Conservation (phyloP, 2,329 filamentous ascomycete genomes). For the Paraphoma chrysanthemicola region DNA sequence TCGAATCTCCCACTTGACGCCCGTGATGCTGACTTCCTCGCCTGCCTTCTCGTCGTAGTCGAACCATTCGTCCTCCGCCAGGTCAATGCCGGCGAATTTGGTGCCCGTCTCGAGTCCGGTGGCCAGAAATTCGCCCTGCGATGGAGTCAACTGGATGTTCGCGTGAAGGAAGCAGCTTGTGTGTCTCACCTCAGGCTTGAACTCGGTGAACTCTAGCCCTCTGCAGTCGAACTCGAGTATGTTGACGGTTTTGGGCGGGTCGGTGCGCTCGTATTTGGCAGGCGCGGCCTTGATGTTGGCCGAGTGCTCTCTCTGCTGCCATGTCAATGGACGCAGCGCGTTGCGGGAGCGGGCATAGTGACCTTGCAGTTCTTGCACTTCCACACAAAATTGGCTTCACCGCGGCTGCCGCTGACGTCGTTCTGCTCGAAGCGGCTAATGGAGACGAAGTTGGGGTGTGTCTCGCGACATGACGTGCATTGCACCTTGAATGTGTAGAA, state of each 20-base stretch:
- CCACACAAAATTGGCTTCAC: constrained; percentile 99
- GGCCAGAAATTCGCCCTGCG: constrained; percentile 88
- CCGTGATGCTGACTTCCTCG: constrained; percentile 91
- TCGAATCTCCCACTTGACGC: constrained; percentile 84
- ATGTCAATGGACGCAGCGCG: constrained; percentile 5
- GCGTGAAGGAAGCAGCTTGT: background rate
- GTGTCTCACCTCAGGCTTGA: constrained; percentile 77
- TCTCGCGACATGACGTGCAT: constrained; percentile 96
- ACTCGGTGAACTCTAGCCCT: constrained; percentile 89
- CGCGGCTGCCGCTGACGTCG: constrained; percentile 89
- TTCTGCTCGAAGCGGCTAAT: constrained; percentile 90
- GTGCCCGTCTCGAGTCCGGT: constrained; percentile 81
- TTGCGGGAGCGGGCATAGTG: constrained; percentile 21
- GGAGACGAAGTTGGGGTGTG: constrained; percentile 83
- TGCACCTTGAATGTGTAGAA: constrained; percentile 98
- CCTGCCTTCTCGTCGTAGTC: constrained; percentile 95
- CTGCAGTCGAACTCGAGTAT: constrained; percentile 93
- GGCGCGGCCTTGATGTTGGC: constrained; percentile 82
- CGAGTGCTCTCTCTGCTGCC: constrained; percentile 77
- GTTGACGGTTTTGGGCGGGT: constrained; percentile 77
- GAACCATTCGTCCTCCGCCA: constrained; percentile 93
- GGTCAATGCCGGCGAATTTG: constrained; percentile 81
- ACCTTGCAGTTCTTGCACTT: constrained; percentile 98
- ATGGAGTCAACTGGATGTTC: background rate
- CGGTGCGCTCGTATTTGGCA: constrained; percentile 71